Conservation (phyloP, 108 stramenopile genomes). For the Bacterosira constricta region DNA sequence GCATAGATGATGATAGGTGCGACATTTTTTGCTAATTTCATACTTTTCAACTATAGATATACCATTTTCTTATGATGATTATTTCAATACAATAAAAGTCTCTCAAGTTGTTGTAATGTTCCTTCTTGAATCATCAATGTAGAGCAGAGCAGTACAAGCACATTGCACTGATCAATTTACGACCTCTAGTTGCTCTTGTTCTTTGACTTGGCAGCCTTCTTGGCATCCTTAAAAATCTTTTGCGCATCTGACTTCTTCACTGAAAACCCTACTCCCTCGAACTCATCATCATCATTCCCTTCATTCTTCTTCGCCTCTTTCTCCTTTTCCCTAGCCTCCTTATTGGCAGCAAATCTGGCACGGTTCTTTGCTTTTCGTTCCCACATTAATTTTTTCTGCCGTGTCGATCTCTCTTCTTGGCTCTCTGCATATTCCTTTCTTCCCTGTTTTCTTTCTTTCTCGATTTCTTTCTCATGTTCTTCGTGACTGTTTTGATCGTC, state of each 20-base stretch:
- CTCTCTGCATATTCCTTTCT: constrained; percentile 2
- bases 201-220: background rate
- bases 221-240: background rate
- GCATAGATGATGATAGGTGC: too few species aligned
- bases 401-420: constrained; percentile 6
- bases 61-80: too few species aligned
- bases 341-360: constrained; percentile 24
- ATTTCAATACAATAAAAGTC: too few species aligned
- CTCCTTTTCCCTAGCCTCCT: constrained; percentile 10
- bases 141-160: background rate
- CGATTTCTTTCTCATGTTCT: constrained; percentile 3
- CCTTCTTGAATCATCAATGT: too few species aligned
- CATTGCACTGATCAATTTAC: background rate
- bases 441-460: constrained; percentile 17
- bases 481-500: constrained; percentile 9
- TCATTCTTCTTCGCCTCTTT: background rate
- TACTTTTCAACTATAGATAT: too few species aligned
- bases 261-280: constrained; percentile 25
- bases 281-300: constrained; percentile 21
- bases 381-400: constrained; percentile 30
- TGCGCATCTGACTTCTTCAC: constrained; percentile 37
- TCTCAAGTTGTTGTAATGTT: too few species aligned
- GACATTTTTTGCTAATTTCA: too few species aligned
- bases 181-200: background rate
- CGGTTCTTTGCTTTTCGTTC: constrained; percentile 32